Percentiles rank a stretch among this genome's conserved stretches.
phyloP scores from a whole-genome alignment of 2,329 filamentous ascomycete species.

The Cordyceps farinosa region DNA sequence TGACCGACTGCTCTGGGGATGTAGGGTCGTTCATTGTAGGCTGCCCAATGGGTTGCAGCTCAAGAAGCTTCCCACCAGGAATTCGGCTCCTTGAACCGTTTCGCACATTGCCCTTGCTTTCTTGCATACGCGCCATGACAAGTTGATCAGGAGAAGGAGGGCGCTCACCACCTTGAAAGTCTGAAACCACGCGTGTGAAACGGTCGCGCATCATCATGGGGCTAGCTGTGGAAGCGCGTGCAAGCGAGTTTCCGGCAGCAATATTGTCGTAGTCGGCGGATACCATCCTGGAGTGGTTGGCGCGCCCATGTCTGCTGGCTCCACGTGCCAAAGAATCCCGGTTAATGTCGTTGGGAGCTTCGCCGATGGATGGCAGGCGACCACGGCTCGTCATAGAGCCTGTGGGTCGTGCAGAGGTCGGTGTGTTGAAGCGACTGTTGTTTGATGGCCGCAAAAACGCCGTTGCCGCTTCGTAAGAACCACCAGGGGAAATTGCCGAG shows the following conservation, averaged over 20 bases:
- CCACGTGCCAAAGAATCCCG: constrained; percentile 25
- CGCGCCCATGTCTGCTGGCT: constrained; percentile 22
- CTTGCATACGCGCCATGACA: constrained; percentile 58
- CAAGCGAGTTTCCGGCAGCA: constrained; percentile 45
- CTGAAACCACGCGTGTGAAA: constrained; percentile 34
- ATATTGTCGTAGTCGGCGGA: constrained; percentile 43
- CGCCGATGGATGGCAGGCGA: constrained; percentile 75
- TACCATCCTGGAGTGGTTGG: constrained; percentile 33
- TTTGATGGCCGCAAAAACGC: constrained; percentile 65
- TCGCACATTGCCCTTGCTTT: constrained; percentile 55
- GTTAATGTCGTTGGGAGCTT: constrained; percentile 40
- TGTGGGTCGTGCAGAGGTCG: constrained; percentile 58
- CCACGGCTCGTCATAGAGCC: constrained; percentile 52
- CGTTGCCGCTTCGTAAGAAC: constrained; percentile 57
- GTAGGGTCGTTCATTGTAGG: constrained; percentile 50
- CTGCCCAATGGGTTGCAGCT: constrained; percentile 56
- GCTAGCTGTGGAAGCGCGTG: constrained; percentile 64
- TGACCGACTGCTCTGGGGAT: constrained; percentile 53
- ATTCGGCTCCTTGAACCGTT: constrained; percentile 77
- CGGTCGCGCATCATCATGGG: constrained; percentile 59
- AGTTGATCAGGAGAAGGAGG: constrained; percentile 62
- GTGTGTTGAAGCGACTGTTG: constrained; percentile 66
- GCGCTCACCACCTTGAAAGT: constrained; percentile 33
- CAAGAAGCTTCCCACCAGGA: constrained; percentile 64
- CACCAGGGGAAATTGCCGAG: constrained; percentile 62